phyloP scores from a whole-genome alignment of 2,329 filamentous ascomycete species.

The Periconia digitata region DNA sequence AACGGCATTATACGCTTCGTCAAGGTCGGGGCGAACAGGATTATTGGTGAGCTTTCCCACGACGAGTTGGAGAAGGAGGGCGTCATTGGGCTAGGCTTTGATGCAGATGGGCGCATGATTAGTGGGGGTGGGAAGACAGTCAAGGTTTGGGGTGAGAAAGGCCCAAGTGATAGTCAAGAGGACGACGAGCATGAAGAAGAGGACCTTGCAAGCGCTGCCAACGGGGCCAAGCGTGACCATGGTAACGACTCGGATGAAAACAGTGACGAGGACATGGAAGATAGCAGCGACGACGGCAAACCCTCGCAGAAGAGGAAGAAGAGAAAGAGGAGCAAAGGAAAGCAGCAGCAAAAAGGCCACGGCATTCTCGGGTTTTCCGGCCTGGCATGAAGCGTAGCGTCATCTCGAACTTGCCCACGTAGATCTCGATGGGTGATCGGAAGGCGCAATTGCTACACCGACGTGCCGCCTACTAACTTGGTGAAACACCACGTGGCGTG shows the following conservation, averaged over 20 bases:
- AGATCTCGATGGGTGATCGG: neutral
- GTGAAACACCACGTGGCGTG: too few relatives aligned
- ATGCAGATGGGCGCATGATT: slow-evolving; percentile 82
- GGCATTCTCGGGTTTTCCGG: slow-evolving; percentile 42
- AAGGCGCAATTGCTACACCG: neutral
- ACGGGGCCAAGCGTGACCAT: slow-evolving; percentile 27
- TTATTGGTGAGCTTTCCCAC: slow-evolving; percentile 69
- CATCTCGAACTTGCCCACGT: neutral
- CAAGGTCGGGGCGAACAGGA: slow-evolving; percentile 70
- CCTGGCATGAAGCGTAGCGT: slow-evolving; percentile 22
- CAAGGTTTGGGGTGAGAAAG: slow-evolving; percentile 85
- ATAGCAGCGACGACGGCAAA: slow-evolving; percentile 50
- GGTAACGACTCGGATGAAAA: slow-evolving; percentile 52
- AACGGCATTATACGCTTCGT: slow-evolving; percentile 80
- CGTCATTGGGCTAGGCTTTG: slow-evolving; percentile 79
- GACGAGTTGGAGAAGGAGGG: slow-evolving; percentile 75
- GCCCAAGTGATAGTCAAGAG: slow-evolving; percentile 62
- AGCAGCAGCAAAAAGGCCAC: slow-evolving; percentile 33
- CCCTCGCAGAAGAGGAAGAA: slow-evolving; percentile 46
- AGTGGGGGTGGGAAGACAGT: slow-evolving; percentile 82
- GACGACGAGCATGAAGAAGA: slow-evolving; percentile 52
- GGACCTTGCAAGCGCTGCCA: slow-evolving; percentile 46
- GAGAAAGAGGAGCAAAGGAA: slow-evolving; percentile 44
- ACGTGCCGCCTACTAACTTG: neutral
- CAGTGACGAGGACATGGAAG: slow-evolving; percentile 43